Base-by-base conservation (phyloP, 768 basidiomycete genomes). In the Boletus patriciae region DNA sequence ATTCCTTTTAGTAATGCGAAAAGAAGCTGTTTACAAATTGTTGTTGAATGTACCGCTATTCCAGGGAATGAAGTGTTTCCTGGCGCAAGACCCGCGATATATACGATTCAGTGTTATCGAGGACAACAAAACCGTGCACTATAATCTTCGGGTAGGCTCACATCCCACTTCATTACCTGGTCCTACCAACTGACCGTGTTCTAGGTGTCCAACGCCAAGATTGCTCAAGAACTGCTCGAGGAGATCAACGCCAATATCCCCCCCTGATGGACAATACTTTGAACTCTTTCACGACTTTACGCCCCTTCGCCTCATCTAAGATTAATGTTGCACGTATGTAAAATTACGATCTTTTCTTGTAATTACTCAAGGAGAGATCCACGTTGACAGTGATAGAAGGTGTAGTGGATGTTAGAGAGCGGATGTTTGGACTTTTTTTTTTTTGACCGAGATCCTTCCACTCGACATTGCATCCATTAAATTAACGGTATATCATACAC, bases 51-150 rank as follows among this genome's bases (percentile, higher is more conserved):
- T 86, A 47, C 83, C 86, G 46, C 75, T 92, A 50, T 92, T 92
- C 78, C 76, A 77, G 63, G 90, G 90, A 33, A 92, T 92, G 89
- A 79, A 78, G 53, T 88, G 85, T 70, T 76, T 75, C 56, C 64
- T 87, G 54, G 86, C 87, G 18, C 87, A 88, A 67, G 90, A 92
- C 65, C 87, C 88, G 18, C 82, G 90, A 62, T 92, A 91, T 72
- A 66, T 92, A 64, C 78, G 88, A 52, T 86, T 92, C 70, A 87
- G 87, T 64, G 83, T 81, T 38, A 83, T 91, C 49, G 87, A 89
- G 64, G 73, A 76, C 44, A 82, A 83, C 42, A 69, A 64, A 29
- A 80, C 84, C 4, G 79, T 79, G 13, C 88, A 90, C 66, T 92
- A 90, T 70, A 92, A 90, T 71, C 70, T 92, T 50, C 80, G 87